These are phyloP conservation scores for Quercus ilex DNA, from an alignment of 306 rosid species.

Conservation along the genomic window DNA sequence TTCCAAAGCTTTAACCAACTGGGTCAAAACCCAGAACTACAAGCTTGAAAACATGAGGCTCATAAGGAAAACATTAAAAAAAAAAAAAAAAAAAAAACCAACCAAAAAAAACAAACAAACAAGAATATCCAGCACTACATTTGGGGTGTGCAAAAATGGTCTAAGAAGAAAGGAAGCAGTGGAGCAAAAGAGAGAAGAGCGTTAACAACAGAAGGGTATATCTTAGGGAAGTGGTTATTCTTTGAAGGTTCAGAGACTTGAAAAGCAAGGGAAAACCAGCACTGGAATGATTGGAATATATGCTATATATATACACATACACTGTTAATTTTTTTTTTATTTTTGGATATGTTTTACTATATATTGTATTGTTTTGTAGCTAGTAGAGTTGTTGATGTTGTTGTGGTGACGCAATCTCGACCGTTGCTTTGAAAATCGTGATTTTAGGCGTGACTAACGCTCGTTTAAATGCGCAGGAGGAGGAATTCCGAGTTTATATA, in stretches of 20 bases:
- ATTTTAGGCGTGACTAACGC: constrained; percentile 51
- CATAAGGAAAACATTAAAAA: background rate
- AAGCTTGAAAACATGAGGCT: constrained; percentile 17
- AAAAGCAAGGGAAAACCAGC: constrained; percentile 26
- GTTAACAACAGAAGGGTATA: constrained; percentile 30
- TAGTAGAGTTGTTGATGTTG: background rate
- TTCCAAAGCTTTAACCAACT: background rate
- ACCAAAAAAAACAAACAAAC: background rate
- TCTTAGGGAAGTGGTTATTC: constrained; percentile 63
- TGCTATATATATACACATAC: constrained; percentile 59
- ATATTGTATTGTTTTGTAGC: background rate
- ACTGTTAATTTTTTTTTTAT: background rate
- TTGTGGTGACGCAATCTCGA: constrained; percentile 26
- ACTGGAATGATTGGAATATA: constrained; percentile 36
- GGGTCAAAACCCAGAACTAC: constrained; percentile 17
- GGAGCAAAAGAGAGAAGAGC: constrained; percentile 2
- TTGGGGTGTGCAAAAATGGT: background rate
- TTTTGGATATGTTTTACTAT: background rate
- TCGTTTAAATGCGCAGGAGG: constrained; percentile 24
- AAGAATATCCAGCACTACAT: constrained; percentile 20
- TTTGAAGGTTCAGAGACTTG: constrained; percentile 28
- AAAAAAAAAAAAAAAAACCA: background rate
- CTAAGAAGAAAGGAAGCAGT: background rate
- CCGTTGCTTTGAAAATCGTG: constrained; percentile 32
- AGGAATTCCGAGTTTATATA: background rate